Evolutionary conservation across 148 eudicot species (phyloP).

Genomic region (Spergularia bocconei): DNA sequence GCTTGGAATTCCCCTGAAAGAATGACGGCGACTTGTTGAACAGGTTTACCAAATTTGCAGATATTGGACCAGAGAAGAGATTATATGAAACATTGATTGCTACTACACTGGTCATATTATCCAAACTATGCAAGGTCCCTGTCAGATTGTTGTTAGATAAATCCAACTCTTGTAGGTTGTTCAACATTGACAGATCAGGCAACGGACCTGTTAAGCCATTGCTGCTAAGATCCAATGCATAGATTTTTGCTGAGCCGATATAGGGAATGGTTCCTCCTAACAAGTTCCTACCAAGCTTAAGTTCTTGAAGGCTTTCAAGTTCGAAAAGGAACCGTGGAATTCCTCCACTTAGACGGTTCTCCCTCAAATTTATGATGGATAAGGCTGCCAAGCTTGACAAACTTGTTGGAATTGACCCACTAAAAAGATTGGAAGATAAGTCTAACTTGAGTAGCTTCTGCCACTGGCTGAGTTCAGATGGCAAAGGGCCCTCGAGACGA

Average conservation of each 20-base stretch:
- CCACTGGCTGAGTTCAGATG: slow-evolving; percentile 52
- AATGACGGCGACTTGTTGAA: slow-evolving; percentile 43
- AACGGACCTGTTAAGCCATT: slow-evolving; percentile 53
- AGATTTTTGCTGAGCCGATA: slow-evolving; percentile 31
- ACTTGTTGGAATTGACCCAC: slow-evolving; percentile 54
- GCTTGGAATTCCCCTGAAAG: slow-evolving; percentile 49
- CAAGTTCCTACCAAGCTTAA: slow-evolving; percentile 59
- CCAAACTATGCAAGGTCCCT: slow-evolving; percentile 48
- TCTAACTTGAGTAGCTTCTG: slow-evolving; percentile 38
- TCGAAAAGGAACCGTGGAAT: slow-evolving; percentile 51
- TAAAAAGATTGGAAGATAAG: slow-evolving; percentile 48
- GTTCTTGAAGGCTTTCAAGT: slow-evolving; percentile 36
- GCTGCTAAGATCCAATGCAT: slow-evolving; percentile 50
- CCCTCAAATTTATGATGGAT: slow-evolving; percentile 44
- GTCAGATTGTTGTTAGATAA: slow-evolving; percentile 56
- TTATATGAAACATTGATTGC: slow-evolving; percentile 57
- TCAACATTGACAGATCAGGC: slow-evolving; percentile 40
- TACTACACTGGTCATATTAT: slow-evolving; percentile 32
- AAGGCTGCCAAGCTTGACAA: slow-evolving; percentile 42
- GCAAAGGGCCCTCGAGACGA: slow-evolving; percentile 53
- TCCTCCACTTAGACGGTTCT: slow-evolving; percentile 56
- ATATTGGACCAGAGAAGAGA: slow-evolving; percentile 60
- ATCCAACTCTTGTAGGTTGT: slow-evolving; percentile 50
- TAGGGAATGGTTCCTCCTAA: slow-evolving; percentile 63
- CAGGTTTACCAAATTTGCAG: slow-evolving; percentile 37